Base-by-base conservation (phyloP, 768 basidiomycete species). In the Boletus reticulatus region DNA sequence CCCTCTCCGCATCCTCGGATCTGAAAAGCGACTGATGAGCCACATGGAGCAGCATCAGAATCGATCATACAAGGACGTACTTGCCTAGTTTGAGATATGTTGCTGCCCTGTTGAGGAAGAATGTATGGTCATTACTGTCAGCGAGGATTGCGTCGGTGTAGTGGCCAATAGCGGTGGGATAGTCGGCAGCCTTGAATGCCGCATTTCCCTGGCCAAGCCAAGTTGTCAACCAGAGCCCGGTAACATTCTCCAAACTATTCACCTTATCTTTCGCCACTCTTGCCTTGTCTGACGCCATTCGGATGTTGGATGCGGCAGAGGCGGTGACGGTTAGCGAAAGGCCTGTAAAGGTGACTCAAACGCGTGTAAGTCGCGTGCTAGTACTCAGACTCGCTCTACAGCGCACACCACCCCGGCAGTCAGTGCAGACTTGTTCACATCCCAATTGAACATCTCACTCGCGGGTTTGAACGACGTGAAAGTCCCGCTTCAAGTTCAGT, bases 61-160 rank as follows among this genome's bases (percentile, higher is more conserved):
- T 27, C 24, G 6, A 20, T 44, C 22, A 24, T 32, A 1, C 11
- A 31, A 6, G 48, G 72, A 87, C 92, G 76, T 78, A 94, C 94
- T 96, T 97, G 82, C 85, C 87, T 75, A 96, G 82, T 79, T 94
- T 95, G 57, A 98, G 80, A 76, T 95, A 95, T 27, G 93, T 92
- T 36, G 92, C 89, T 4, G 93, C 91, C 43, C 95, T 84, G 67
- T 98, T 98, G 34, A 95, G 78, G 34, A 88, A 85, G 59, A 87
- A 89, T 0, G 91, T 88, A n/a, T 82, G 76, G 63, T 96, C 91
- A 0, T 68, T 75, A 12, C 75, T 68, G 70, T 95, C 87, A 2
- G 85, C 81, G 19, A 92, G 69, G 43, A 89, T 84, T 4, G 95
- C 94, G 1, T 83, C 74, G 32, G 90, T 88, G 73, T 97, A 98